Base-by-base conservation (phyloP, 768 basidiomycete genomes). In the Rhodotorula taiwanensis region DNA sequence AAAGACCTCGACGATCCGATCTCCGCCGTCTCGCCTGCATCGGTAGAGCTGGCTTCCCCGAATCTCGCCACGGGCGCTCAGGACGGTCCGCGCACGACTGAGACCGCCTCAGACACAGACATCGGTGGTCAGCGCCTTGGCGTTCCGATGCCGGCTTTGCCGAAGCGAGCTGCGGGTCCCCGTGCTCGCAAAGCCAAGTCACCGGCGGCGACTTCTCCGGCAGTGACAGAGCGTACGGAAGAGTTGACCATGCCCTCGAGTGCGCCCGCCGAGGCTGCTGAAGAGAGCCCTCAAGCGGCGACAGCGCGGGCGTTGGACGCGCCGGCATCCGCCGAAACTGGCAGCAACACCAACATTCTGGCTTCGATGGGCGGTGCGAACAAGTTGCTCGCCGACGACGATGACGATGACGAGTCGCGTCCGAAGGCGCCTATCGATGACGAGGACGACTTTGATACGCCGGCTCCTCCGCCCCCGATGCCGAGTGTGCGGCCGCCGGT, bases 101-200 rank as follows among this genome's bases (percentile, higher is more conserved):
- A n/a, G n/a, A n/a, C n/a, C n/a, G n/a, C n/a, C n/a, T n/a, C n/a
- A n/a, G n/a, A n/a, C n/a, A n/a, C n/a, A n/a, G 86, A 86, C 63
- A 80, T 97, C 23, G 93, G 93, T 33, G 93, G 90, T 52, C 83
- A 88, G 20, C 79, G 85, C 58, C 78, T 90, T 28, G 88, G 88
- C 7, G 87, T 94, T 86, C 82, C 63, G 14, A 69, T 69, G 30
- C 57, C 68, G 5, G 68, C 65, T n/a, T 39, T 67, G 14, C 65
- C 65, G 36, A 62, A 58, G 52, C 49, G 59, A 2, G 53, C 65
- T 21, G 65, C 65, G 3, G 60, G 60, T 3, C 65, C 65, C 23
- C 23, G 49, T 25, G 16, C 60, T 23, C 30, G 65, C 2, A 55
- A 34, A 16, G 36, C 42, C 8, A 55, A 51, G 27, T 49, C 20